Percentiles rank a stretch among this genome's conserved stretches.
phyloP scores from a whole-genome alignment of 2,329 filamentous ascomycete species.

The Leptographium wingfieldii region DNA sequence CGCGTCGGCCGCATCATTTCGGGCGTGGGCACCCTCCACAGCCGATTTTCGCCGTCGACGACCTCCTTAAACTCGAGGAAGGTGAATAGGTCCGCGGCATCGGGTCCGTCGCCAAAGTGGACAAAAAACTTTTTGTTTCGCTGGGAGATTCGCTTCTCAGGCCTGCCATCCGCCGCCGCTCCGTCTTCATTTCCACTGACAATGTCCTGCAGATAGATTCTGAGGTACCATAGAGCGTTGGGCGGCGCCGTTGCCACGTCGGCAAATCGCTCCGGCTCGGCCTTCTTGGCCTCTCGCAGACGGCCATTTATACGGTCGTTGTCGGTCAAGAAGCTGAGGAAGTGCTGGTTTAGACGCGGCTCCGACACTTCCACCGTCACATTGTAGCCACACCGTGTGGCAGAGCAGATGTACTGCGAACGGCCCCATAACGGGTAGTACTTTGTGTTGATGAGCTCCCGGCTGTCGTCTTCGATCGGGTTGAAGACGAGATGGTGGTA shows the following conservation, averaged over 20 bases:
- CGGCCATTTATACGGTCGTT: constrained; percentile 28
- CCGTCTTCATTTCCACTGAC: constrained; percentile 24
- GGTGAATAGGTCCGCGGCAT: constrained; percentile 35
- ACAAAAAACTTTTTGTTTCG: constrained; percentile 44
- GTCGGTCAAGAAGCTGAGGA: constrained; percentile 33
- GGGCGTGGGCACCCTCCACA: constrained; percentile 22
- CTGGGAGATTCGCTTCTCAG: constrained; percentile 32
- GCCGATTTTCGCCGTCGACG: constrained; percentile 25
- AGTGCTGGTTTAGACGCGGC: constrained; percentile 31
- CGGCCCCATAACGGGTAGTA: constrained; percentile 26
- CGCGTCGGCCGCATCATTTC: constrained; percentile 26
- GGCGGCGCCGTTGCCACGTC: constrained; percentile 27
- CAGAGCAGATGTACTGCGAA: constrained; percentile 28
- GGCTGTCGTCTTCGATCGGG: not conserved
- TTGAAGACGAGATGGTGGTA: constrained; percentile 17
- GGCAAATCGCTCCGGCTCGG: constrained; percentile 36
- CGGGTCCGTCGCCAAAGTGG: constrained; percentile 32
- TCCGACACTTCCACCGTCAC: constrained; percentile 35
- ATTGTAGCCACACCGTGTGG: constrained; percentile 26
- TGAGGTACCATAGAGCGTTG: constrained; percentile 31
- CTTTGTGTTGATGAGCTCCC: constrained; percentile 15
- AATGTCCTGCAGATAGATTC: constrained; percentile 39
- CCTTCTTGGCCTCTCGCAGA: constrained; percentile 24
- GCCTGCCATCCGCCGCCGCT: constrained; percentile 13
- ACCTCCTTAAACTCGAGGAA: constrained; percentile 36